Evolutionary conservation across 371 early-diverging fungal species (phyloP).

Genomic region (Fennellomyces sp.): DNA sequence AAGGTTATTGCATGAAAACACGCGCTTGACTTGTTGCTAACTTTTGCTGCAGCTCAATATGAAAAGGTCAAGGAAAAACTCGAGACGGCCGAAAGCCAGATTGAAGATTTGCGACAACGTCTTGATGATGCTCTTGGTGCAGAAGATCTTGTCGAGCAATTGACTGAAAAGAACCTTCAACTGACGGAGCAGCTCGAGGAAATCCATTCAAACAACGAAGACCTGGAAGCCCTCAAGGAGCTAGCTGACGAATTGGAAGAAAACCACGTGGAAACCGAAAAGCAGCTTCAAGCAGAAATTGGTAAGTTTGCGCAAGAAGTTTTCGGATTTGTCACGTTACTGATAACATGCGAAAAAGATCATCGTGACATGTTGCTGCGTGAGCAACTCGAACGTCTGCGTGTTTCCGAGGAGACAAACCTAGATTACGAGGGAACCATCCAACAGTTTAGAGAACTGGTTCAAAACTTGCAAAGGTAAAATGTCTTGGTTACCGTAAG

Average conservation of each 20-base stretch:
- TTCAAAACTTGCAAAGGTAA: constrained; percentile 72
- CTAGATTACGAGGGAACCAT: constrained; percentile 88
- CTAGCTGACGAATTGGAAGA: constrained; percentile 93
- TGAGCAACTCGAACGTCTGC: constrained; percentile 62
- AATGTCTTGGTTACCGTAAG: background rate
- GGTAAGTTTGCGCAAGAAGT: constrained; percentile 19
- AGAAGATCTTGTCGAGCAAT: constrained; percentile 78
- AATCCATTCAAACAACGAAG: constrained; percentile 75
- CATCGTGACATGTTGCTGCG: constrained; percentile 71
- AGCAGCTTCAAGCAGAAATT: constrained; percentile 85
- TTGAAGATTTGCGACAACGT: constrained; percentile 83
- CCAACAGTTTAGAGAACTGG: constrained; percentile 87
- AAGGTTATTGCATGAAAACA: constrained; percentile 13
- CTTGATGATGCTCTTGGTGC: constrained; percentile 85
- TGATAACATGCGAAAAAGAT: constrained; percentile 24
- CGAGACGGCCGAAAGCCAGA: constrained; percentile 65
- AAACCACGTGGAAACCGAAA: constrained; percentile 84
- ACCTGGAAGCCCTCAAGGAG: constrained; percentile 88
- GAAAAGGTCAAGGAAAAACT: constrained; percentile 62
- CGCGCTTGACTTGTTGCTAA: too few species aligned
- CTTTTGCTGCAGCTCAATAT: constrained; percentile 42
- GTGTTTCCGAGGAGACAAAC: constrained; percentile 75
- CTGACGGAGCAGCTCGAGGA: constrained; percentile 81
- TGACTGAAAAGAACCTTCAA: constrained; percentile 79
- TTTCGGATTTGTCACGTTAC: background rate